These are phyloP conservation scores for Tulasnella sp. DNA, from an alignment of 768 basidiomycete genomes.

Conservation along the genomic window DNA sequence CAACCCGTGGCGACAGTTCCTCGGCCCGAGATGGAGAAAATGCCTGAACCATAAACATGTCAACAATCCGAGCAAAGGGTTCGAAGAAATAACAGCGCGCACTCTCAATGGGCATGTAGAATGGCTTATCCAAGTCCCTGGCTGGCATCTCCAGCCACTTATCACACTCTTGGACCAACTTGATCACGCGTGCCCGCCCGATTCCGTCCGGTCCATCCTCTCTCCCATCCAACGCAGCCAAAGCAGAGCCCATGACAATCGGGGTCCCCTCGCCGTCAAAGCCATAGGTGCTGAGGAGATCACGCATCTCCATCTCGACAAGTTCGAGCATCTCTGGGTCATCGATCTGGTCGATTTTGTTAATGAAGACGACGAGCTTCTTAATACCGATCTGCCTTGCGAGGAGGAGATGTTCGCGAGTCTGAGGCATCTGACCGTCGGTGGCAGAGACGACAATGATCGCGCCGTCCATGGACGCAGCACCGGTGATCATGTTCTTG, in stretches of 20 bases:
- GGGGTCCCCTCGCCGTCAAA: conserved; percentile 97
- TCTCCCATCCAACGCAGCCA: conserved; percentile 85
- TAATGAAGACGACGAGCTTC: conserved; percentile 96
- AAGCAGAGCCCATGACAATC: conserved; percentile 95
- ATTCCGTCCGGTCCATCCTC: conserved; percentile 41
- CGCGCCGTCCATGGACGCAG: conserved; percentile 94
- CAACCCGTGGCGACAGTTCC: conserved; percentile 96
- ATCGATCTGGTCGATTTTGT: conserved; percentile 94
- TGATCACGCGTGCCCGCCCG: conserved; percentile 69
- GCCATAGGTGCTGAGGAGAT: conserved; percentile 81
- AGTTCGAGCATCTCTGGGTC: conserved; percentile 99
- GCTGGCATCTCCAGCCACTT: conserved; percentile 88
- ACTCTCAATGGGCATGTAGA: conserved; percentile 92
- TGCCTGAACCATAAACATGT: conserved; percentile 36
- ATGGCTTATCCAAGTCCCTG: conserved; percentile 95
- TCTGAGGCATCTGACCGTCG: conserved; percentile 99
- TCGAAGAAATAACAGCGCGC: conserved; percentile 4
- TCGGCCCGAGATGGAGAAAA: conserved; percentile 96
- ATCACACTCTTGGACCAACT: conserved; percentile 81
- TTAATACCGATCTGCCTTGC: conserved; percentile 98
- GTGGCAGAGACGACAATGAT: conserved; percentile 97
- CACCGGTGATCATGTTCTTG: conserved; percentile 99
- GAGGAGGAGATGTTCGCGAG: conserved; percentile 92
- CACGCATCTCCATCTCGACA: conserved; percentile 99
- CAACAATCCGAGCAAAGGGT: neutral